Conservation (phyloP, 2,329 filamentous ascomycete species). For the Furcasterigmium sp. region DNA sequence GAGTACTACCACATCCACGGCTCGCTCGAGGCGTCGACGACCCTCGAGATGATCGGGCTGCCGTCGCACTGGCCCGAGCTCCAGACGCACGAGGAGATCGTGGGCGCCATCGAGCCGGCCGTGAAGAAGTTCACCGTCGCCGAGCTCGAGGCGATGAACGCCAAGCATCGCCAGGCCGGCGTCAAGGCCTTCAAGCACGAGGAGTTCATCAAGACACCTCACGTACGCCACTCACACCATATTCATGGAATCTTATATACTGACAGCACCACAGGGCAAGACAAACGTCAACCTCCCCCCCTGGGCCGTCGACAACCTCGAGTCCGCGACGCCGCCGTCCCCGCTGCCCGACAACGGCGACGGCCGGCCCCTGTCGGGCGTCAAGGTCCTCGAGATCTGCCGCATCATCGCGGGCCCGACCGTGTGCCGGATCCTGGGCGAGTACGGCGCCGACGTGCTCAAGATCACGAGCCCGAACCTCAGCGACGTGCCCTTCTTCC, state of each 20-base stretch:
- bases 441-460: slow-evolving; percentile 69
- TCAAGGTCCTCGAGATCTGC: slow-evolving; percentile 71
- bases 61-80: slow-evolving; percentile 56
- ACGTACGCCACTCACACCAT: slow-evolving; percentile 18
- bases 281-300: slow-evolving; percentile 33
- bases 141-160: slow-evolving; percentile 56
- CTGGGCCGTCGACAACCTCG: slow-evolving; percentile 45
- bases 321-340: slow-evolving; percentile 41
- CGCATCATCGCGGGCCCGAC: slow-evolving; percentile 73
- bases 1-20: slow-evolving; percentile 73
- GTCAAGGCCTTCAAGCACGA: slow-evolving; percentile 53
- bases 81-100: slow-evolving; percentile 53
- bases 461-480: slow-evolving; percentile 64
- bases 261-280: slow-evolving; percentile 33
- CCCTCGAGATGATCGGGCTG: slow-evolving; percentile 65
- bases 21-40: slow-evolving; percentile 65
- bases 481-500: slow-evolving; percentile 68
- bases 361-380: slow-evolving; percentile 43
- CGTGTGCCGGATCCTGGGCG: slow-evolving; percentile 65
- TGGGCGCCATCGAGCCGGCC: slow-evolving; percentile 52
- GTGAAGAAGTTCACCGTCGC: slow-evolving; percentile 48
- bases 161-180: slow-evolving; percentile 51
- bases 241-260: slow-evolving; percentile 14
- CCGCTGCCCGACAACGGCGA: slow-evolving; percentile 23
- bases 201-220: slow-evolving; percentile 50